A percentile compares a stretch with the other conserved stretches of the same genome.
phyloP scores from a whole-genome alignment of 75 land plant genomes.

The Larix kaempferi region DNA sequence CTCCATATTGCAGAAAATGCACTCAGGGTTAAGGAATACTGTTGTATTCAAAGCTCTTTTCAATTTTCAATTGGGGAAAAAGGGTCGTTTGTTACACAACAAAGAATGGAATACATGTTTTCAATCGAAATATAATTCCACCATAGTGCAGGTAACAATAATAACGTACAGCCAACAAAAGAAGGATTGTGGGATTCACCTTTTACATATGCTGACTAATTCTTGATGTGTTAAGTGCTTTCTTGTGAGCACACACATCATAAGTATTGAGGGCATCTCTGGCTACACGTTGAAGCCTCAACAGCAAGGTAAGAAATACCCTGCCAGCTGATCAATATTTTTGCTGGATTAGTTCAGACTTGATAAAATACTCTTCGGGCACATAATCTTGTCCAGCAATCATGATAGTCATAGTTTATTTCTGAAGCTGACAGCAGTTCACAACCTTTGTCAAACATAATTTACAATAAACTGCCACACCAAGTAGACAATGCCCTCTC shows the following conservation, averaged over 20 bases:
- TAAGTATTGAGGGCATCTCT: neutral
- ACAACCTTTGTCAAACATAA: constrained; percentile 33
- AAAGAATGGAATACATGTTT: neutral
- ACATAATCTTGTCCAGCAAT: neutral
- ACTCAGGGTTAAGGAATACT: no score
- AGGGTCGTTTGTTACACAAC: neutral
- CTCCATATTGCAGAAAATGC: neutral
- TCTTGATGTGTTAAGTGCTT: neutral
- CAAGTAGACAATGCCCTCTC: no score
- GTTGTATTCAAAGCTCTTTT: no score
- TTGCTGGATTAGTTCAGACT: constrained; percentile 6
- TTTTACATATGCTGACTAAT: neutral
- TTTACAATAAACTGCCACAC: no score
- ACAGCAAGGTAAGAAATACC: neutral
- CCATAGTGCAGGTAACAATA: neutral
- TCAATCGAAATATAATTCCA: neutral
- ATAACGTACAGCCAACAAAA: neutral
- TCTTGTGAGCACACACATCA: neutral
- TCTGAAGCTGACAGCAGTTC: constrained; percentile 36
- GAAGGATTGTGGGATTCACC: neutral
- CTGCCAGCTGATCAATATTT: neutral
- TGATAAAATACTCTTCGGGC: neutral
- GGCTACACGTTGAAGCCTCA: neutral
- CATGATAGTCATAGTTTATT: constrained; percentile 33
- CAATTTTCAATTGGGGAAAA: neutral